Conservation (phyloP, 2,329 filamentous ascomycete genomes). For the Tolypocladium cylindrosporum region DNA sequence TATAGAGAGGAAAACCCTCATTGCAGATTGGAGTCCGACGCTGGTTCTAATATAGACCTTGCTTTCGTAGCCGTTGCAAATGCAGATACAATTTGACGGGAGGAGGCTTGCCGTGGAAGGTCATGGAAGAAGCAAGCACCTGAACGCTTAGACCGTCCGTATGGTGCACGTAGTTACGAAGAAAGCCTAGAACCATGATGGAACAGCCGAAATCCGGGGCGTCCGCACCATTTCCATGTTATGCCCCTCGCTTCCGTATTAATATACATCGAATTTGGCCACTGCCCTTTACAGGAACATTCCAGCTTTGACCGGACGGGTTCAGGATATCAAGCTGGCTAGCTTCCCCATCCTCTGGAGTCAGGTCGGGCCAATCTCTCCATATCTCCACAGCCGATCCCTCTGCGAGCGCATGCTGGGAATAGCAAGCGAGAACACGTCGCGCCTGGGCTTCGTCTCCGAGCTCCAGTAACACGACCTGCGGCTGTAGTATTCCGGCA, state of each 20-base stretch:
- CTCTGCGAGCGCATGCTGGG: slow-evolving; percentile 14
- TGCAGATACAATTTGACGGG: too few relatives aligned
- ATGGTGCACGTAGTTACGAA: neutral
- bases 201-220: neutral
- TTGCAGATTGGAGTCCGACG: neutral
- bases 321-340: slow-evolving; percentile 12
- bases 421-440: slow-evolving; percentile 46
- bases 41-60: too few relatives aligned
- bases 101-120: neutral
- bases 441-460: slow-evolving; percentile 58
- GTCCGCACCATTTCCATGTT: too few relatives aligned
- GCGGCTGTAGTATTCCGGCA: slow-evolving; percentile 37
- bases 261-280: slow-evolving; percentile 38
- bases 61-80: too few relatives aligned
- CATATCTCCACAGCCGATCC: slow-evolving; percentile 51
- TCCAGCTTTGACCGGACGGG: slow-evolving; percentile 3
- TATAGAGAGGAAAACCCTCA: too few relatives aligned
- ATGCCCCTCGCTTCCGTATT: slow-evolving; percentile 1
- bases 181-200: neutral
- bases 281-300: slow-evolving; percentile 32
- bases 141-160: neutral
- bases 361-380: slow-evolving; percentile 53
- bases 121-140: neutral
- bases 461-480: slow-evolving; percentile 58
- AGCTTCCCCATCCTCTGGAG: slow-evolving; percentile 16